Evolutionary conservation across 1,284 basidiomycete species (phyloP), one percentile per base, ranked within the genome.

Genomic region (Meira nashicola): DNA sequence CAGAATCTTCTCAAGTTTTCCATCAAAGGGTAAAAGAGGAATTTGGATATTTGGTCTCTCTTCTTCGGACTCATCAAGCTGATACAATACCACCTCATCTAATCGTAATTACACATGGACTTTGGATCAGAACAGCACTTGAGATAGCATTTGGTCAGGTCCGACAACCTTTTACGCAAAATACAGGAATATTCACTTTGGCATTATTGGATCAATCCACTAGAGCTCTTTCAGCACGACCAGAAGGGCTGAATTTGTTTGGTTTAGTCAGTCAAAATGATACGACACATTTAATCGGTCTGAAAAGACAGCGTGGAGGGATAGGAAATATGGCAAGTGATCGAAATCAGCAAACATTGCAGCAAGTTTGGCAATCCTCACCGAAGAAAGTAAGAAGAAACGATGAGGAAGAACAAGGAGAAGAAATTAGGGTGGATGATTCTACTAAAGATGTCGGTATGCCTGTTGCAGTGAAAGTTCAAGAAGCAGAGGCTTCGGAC

Each of bases 261-360:
- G 21, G 50, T 2, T 12, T 53, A 7, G 11, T 53, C 11, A 17
- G 37, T 39, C n/a, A 14, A 19, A 53, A 53, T 33, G 50, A 53
- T 25, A 53, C 28, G n/a, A 6, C 50, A 6, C 50, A 53, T 25
- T 25, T 53, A 15, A 28, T 28, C 28, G 50, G 50, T 8, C 50
- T 53, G 21, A 53, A 53, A 25, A 53, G 50, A 17, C 50, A 53
- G 15, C 17, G 50, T 14, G 50, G 50, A 33, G 50, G 50, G 37
- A 53, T 53, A 14, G 50, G 50, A 53, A 53, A 33, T 39, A 53
- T 17, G 21, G 50, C 50, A 23, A 53, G 50, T 41, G 50, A 53
- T 33, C 23, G 37, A 5, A 53, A 38, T 15, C 50, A 53, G 39
- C 23, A 33, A 23, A 53, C 50, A 8, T 25, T 53, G 15, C 21